These are phyloP conservation scores for Nigrospora sphaerica DNA, from an alignment of 2,329 filamentous ascomycete genomes.

Conservation along the genomic window DNA sequence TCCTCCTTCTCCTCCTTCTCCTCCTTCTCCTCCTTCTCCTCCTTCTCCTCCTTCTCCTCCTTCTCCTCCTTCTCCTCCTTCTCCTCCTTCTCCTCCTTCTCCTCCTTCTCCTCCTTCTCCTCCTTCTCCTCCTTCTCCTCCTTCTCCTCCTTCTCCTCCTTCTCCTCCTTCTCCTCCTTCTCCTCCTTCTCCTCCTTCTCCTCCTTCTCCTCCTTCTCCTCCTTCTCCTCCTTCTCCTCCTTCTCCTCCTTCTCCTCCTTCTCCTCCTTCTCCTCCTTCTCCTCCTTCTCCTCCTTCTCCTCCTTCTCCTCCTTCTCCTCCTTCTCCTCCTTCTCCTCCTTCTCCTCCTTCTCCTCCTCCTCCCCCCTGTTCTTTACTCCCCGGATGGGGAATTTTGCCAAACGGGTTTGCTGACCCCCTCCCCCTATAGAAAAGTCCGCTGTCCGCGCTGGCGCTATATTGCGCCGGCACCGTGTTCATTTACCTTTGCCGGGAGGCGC, in stretches of 20 bases:
- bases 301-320: not conserved
- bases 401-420: constrained; percentile 4
- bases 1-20: not conserved
- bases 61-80: not conserved
- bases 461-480: constrained; percentile 79
- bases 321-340: not conserved
- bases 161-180: not conserved
- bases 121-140: not conserved
- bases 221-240: not conserved
- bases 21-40: not conserved
- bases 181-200: not conserved
- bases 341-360: not conserved
- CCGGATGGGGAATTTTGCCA: not conserved
- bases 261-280: too few species aligned
- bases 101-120: too few species aligned
- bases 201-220: not conserved
- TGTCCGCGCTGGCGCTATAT: constrained; percentile 78
- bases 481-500: constrained; percentile 53
- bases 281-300: not conserved
- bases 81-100: not conserved
- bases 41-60: too few species aligned
- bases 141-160: not conserved
- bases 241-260: not conserved
- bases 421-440: constrained; percentile 58
- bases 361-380: too few species aligned